A percentile compares a stretch with the other conserved stretches of the same genome.
phyloP scores from a whole-genome alignment of 1,139 yeast species.

The Debaryomycetaceae sp. region DNA sequence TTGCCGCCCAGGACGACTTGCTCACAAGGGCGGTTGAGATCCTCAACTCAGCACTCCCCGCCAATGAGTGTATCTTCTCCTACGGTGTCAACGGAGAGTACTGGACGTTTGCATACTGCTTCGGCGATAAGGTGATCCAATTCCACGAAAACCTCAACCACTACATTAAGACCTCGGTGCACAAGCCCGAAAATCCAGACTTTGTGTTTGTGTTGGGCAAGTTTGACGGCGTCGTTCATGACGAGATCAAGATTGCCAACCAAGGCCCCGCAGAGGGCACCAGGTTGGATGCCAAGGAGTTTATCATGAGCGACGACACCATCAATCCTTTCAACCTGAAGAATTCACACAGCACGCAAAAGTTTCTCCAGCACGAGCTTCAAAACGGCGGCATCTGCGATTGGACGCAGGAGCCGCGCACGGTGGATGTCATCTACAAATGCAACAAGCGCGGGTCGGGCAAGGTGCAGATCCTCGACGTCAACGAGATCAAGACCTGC shows the following conservation, averaged over 20 bases:
- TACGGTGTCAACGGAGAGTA: slow-evolving; percentile 43
- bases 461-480: slow-evolving; percentile 33
- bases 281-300: slow-evolving; percentile 15
- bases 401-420: slow-evolving; percentile 58
- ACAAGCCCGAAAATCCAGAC: slow-evolving; percentile 33
- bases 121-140: slow-evolving; percentile 53
- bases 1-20: slow-evolving; percentile 12
- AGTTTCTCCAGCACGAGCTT: slow-evolving; percentile 49
- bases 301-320: slow-evolving; percentile 18
- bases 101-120: slow-evolving; percentile 64
- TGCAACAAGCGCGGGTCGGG: slow-evolving; percentile 49
- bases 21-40: slow-evolving; percentile 18
- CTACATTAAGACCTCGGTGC: slow-evolving; percentile 21
- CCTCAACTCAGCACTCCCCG: slow-evolving; percentile 19
- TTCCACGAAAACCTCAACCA: slow-evolving; percentile 41
- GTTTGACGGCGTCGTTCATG: slow-evolving; percentile 23
- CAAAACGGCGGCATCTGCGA: slow-evolving; percentile 71
- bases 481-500: slow-evolving; percentile 69
- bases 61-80: slow-evolving; percentile 27
- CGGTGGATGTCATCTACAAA: slow-evolving; percentile 58
- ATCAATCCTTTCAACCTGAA: slow-evolving; percentile 14
- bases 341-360: slow-evolving; percentile 13
- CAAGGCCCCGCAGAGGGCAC: slow-evolving; percentile 12
- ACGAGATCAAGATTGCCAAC: slow-evolving; percentile 18
- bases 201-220: slow-evolving; percentile 45